Base-by-base conservation (phyloP, 768 basidiomycete genomes). In the Psilocybe cyanescens region DNA sequence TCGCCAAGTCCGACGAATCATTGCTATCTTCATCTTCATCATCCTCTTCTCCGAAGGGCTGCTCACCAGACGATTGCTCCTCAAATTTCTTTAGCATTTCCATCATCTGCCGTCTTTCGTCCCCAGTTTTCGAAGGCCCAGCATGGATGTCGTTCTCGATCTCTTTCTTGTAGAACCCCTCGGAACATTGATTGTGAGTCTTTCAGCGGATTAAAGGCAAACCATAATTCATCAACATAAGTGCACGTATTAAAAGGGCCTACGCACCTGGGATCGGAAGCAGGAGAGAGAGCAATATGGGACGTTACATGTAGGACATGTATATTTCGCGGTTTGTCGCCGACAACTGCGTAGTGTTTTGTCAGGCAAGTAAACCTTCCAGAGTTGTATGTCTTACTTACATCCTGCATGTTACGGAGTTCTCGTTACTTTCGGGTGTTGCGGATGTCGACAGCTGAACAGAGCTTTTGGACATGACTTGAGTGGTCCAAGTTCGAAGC, bases 281-380 rank as follows among this genome's bases (percentile, higher is more conserved):
- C 94, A 95, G 9, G 78, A 76, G 31, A 94, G 72, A 29, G 91
- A 91, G 75, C 94, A 95, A 67, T 95, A 95, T 0, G 83, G 83
- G 29, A 89, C 76, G 68, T 94, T 94, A 76, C 94, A 95, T 33
- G 80, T 80, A 24, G 94, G 90, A 65, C 94, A 95, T 0, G 86
- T 88, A 73, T 95, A 95, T 68, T 86, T 88, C 16, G 91, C 84
- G 65, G 91, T 82, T 67, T 92, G 89, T 68, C 90, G 81, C 33
- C 79, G 81, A 76, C 92, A 95, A 67, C 92, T 95, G 61, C 24
- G 35, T 33, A 16, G 35, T 4, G 8, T 55, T 4, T 28, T 24
- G 41, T 44, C 41, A 44, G 14, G 41, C 24, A 33, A 52, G 37
- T 39, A 17, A 17, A 37, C 28, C 9, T 39, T 16, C 33, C 37